Evolutionary conservation across 805 yeast species (phyloP), one percentile per base, ranked within the genome.

Genomic region (Metschnikowia arizonensis): DNA sequence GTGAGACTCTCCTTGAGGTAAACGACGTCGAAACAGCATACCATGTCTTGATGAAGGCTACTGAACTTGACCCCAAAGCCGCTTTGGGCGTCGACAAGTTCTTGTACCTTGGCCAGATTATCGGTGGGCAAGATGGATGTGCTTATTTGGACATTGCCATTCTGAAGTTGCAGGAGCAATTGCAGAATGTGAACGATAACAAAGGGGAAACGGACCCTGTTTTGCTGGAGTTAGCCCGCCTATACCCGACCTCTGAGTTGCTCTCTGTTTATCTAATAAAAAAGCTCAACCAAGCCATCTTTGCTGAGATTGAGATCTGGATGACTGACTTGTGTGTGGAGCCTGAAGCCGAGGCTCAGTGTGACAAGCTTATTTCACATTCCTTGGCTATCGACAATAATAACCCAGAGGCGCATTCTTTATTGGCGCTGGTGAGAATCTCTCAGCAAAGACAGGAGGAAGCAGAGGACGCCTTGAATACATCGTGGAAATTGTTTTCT

Each of bases 271-370:
- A 73, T 48, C 65, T 77, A 33, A 62, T 76, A 15, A 77, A 77
- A 50, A 86, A 85, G 60, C 60, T 88, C 39, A 80, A 84, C 51
- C 85, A 82, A 59, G 96, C 91, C 0, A 69, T 88, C 23, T 82
- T 91, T 54, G 83, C 96, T 5, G 77, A 84, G 69, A 85, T 93
- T 58, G 99, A 91, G 65, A 85, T 88, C 46, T 90, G 96, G 96
- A 88, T 89, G 97, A 91, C 98, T 1, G 97, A 91, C 69, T 70
- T 90, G 52, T 90, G 98, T 69, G 88, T 90, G 96, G 95, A 88
- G 57, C 81, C 81, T 2, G 82, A 83, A 53, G 98, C 98, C 2
- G 98, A 93, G 65, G 18, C 62, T 7, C 76, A 80, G 62, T 93
- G 98, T 66, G 85, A 89, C 55, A 73, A 73, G 45, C 72, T 87